Base-by-base conservation (phyloP, 2,329 filamentous ascomycete species). In the Helotiales sp. region DNA sequence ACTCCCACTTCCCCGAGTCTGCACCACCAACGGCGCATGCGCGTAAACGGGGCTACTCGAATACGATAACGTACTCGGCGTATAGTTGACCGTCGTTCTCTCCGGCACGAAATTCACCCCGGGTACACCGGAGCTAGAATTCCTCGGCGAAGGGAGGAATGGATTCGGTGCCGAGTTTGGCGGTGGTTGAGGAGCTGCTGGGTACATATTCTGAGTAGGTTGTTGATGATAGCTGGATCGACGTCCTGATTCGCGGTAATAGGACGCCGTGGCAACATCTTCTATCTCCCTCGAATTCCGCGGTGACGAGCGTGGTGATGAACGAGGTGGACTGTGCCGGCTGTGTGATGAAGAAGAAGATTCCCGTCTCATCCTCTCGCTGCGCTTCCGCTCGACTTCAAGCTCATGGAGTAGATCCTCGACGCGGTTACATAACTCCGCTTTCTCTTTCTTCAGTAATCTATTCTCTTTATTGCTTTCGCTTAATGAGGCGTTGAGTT, bases 381-480 rank as follows among this genome's bases (percentile, higher is more conserved):
- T 65, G 2, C 26, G 26, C 40, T 63, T 66, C 32, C 40, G 61
- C 61, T 70, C 60, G 1, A 55, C 50, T 0, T 62, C 69, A 4
- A 71, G 50, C 0, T 66, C 59, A 1, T 68, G 43, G n/a, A 50
- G 30, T 15, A 74, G 17, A 1, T 60, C 34, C 13, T 71, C 68
- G 6, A 67, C 20, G 24, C 64, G 55, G 2, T 65, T 52, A 3
- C 63, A 40, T 11, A 70, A 24, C 0, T 63, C 67, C 11, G 30
- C 32, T 26, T 70, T 72, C 61, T 75, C 73, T 60, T 54, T 59
- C 65, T 69, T 71, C 24, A 74, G 66, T 0, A 34, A 20, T 1
- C 72, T 62, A 20, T 72, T 73, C 40, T 75, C 74, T 47, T 68
- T 66, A 60, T 75, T 72, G 63, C 71, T 73, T 1, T 75, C 69